Evolutionary conservation across 2,329 filamentous ascomycete species (phyloP), one percentile per base, ranked within the genome.

Genomic region (Plenodomus tracheiphilus): DNA sequence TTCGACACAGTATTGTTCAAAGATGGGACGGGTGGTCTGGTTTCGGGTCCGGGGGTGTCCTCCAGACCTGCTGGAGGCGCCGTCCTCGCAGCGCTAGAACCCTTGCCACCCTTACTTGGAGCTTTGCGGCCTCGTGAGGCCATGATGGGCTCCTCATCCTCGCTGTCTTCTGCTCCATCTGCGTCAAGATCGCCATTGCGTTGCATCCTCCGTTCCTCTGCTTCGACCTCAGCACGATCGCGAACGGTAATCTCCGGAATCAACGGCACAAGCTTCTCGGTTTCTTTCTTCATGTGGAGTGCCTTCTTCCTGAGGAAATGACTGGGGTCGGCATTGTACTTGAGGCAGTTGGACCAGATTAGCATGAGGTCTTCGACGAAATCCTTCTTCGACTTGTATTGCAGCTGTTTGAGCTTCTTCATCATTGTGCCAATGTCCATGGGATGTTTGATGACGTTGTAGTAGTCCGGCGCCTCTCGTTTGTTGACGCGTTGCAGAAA

Each of bases 371-470:
- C 94, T 25, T 88, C 83, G 20, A 97, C 91, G 59, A 99, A 99
- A 19, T 99, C 94, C 53, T 89, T 84, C 76, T 99, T 99, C 25
- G 76, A 79, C 62, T 78, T 79, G 69, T 80, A 80, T n/a, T 71
- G 67, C 19, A 79, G 65, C 47, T 74, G 71, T 85, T 86, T 85
- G 88, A 99, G 84, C 77, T 97, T 99, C 77, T 99, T 99, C 54
- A 95, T 96, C 91, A 99, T 97, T 40, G 86, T 87, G 32, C 94
- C 94, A 48, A 99, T 85, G 70, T 99, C 94, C 94, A 99, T 99
- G 2, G 94, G 94, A 39, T 92, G 88, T 75, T 95, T 97, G 74
- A 97, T 97, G 55, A 94, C 84, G 61, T 84, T 87, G 72, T 95
- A 91, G 74, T 99, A 99, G 74, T 97, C 92, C 18, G 93, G 94